Evolutionary conservation across 179 eudicot species (phyloP).

Genomic region (Sideroxylon spinosum): DNA sequence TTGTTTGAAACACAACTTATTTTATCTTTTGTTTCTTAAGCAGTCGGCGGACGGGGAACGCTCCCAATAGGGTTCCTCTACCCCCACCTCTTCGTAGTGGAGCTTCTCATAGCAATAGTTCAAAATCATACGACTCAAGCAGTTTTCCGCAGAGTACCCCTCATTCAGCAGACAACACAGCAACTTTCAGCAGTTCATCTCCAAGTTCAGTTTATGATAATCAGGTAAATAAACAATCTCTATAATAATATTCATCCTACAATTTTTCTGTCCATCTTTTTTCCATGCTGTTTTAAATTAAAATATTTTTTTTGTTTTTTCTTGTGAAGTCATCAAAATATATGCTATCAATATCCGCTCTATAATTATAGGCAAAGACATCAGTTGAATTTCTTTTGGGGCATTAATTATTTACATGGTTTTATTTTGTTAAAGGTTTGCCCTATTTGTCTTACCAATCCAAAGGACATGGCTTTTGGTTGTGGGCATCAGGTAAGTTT

Average conservation of each 20-base stretch:
- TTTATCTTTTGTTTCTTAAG: not conserved
- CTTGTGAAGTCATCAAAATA: not conserved
- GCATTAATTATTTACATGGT: not conserved
- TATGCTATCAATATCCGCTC: not conserved
- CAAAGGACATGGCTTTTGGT: constrained; percentile 49
- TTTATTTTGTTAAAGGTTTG: constrained; percentile 26
- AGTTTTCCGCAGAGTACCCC: constrained; percentile 18
- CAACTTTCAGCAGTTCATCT: not conserved
- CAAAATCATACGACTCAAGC: constrained; percentile 11
- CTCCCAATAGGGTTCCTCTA: constrained; percentile 28
- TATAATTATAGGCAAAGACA: not conserved
- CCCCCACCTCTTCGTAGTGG: constrained; percentile 26
- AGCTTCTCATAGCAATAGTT: constrained; percentile 14
- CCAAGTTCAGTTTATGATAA: constrained; percentile 21
- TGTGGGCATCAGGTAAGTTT: constrained; percentile 49
- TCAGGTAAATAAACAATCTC: constrained; percentile 19
- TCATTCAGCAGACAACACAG: constrained; percentile 4
- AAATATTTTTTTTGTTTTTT: not conserved
- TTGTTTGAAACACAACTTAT: not conserved
- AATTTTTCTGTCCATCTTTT: not conserved
- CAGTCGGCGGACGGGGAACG: constrained; percentile 25
- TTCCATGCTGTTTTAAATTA: not conserved
- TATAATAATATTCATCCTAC: no score
- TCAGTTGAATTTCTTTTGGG: not conserved
- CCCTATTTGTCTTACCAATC: constrained; percentile 35